Conservation (phyloP, 768 basidiomycete species). For the Dioszegia aurantiaca region DNA sequence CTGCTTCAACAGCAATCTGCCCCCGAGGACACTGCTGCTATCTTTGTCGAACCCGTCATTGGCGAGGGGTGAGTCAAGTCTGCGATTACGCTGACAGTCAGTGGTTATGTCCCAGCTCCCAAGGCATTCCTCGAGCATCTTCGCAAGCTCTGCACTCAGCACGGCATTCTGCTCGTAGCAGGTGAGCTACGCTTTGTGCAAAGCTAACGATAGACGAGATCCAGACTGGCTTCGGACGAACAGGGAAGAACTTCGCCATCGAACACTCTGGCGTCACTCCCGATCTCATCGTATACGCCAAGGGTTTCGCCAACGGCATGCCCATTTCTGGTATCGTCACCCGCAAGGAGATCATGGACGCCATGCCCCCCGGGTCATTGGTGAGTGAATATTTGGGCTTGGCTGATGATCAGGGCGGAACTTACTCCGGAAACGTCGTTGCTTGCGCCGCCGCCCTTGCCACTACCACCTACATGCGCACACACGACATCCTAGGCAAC, state of each 20-base stretch:
- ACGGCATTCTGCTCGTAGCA: constrained; percentile 68
- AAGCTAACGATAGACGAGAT: constrained; percentile 48
- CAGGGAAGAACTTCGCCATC: constrained; percentile 64
- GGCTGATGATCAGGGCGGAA: constrained; percentile 32
- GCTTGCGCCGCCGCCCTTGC: constrained; percentile 87
- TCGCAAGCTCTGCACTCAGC: constrained; percentile 74
- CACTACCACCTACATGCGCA: constrained; percentile 69
- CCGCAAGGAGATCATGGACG: constrained; percentile 75
- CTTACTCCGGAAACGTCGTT: constrained; percentile 77
- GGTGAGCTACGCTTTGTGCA: constrained; percentile 6
- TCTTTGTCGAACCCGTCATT: constrained; percentile 86
- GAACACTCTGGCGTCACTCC: constrained; percentile 75
- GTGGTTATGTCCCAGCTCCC: constrained; percentile 85
- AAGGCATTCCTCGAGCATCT: constrained; percentile 73
- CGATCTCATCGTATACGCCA: constrained; percentile 84
- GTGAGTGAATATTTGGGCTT: constrained; percentile 9
- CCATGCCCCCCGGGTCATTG: constrained; percentile 41
- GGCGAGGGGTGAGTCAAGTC: constrained; percentile 65
- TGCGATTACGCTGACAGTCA: not conserved
- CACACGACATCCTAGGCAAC: constrained; percentile 78
- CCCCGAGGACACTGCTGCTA: constrained; percentile 82
- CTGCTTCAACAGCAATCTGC: constrained; percentile 75
- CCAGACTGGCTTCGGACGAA: constrained; percentile 84
- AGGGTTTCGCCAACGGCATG: constrained; percentile 74
- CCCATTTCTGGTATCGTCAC: constrained; percentile 84